Evolutionary conservation across 2,329 filamentous ascomycete species (phyloP).

Genomic region (Emericellopsis atlantica): DNA sequence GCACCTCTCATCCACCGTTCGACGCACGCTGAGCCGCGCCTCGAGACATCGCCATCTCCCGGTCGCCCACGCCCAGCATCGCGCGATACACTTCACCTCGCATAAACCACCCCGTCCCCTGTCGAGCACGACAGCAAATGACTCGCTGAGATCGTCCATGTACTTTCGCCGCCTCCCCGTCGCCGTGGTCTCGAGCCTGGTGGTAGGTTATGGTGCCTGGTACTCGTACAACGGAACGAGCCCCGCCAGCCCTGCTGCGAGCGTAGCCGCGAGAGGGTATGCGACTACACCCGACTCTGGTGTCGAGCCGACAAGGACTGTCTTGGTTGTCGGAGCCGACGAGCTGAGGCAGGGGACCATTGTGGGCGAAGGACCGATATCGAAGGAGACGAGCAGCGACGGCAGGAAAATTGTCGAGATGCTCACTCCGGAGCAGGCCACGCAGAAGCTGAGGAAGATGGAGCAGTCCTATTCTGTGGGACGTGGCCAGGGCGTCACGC

Average conservation of each 20-base stretch:
- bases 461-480: constrained; percentile 89
- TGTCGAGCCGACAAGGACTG: constrained; percentile 44
- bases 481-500: constrained; percentile 77
- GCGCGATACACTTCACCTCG: constrained; percentile 13
- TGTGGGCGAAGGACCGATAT: constrained; percentile 73
- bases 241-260: constrained; percentile 16
- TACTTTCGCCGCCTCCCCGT: constrained; percentile 56
- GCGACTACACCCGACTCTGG: constrained; percentile 20
- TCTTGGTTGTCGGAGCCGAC: constrained; percentile 81
- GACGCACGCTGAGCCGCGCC: constrained; percentile 39
- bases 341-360: constrained; percentile 82
- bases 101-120: constrained; percentile 6
- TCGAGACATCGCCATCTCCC: constrained; percentile 1
- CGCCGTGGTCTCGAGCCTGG: constrained; percentile 54
- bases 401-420: constrained; percentile 78
- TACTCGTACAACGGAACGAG: constrained; percentile 49
- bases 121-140: constrained; percentile 26
- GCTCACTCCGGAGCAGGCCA: constrained; percentile 90
- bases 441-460: constrained; percentile 73
- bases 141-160: constrained; percentile 58
- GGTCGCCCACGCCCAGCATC: not conserved
- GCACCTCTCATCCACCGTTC: constrained; percentile 42
- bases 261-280: constrained; percentile 24
- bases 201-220: constrained; percentile 64
- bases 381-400: constrained; percentile 76